These are phyloP conservation scores for Polyplosphaeria fusca DNA, from an alignment of 495 filamentous ascomycete genomes.

Conservation along the genomic window DNA sequence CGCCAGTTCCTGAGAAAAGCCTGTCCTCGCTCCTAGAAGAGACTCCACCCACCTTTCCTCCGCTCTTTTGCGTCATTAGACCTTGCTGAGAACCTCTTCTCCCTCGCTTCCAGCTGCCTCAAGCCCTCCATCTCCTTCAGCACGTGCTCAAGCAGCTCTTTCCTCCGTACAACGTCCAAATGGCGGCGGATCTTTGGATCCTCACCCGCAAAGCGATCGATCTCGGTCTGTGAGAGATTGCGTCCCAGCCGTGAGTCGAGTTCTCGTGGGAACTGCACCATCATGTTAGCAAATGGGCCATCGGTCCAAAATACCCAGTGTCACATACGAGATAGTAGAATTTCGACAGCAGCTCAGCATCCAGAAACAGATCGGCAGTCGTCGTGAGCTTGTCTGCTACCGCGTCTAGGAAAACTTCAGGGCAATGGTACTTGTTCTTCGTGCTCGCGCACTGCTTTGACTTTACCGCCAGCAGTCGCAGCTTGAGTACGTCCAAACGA, in stretches of 20 bases:
- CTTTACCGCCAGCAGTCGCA: slow-evolving; percentile 82
- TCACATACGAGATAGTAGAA: slow-evolving; percentile 75
- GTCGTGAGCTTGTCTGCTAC: slow-evolving; percentile 92
- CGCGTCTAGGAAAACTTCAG: slow-evolving; percentile 94
- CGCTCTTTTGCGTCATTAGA: slow-evolving; percentile 19
- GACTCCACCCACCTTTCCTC: slow-evolving; percentile 37
- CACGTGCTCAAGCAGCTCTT: slow-evolving; percentile 89
- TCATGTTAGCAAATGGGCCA: background rate
- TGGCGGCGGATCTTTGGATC: slow-evolving; percentile 85
- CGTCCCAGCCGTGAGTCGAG: slow-evolving; percentile 84
- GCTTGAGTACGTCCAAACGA: slow-evolving; percentile 80
- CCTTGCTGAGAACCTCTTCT: slow-evolving; percentile 35
- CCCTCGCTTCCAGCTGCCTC: slow-evolving; percentile 62
- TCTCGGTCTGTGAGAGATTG: slow-evolving; percentile 68
- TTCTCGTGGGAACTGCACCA: slow-evolving; percentile 73
- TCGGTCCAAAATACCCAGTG: background rate
- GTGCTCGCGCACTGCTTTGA: slow-evolving; percentile 77
- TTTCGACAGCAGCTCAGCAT: slow-evolving; percentile 92
- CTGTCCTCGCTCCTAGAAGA: slow-evolving; percentile 33
- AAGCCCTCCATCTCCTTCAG: slow-evolving; percentile 91
- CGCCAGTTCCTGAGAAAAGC: slow-evolving; percentile 5
- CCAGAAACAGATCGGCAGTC: slow-evolving; percentile 94
- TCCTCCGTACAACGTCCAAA: slow-evolving; percentile 84
- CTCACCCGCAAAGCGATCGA: slow-evolving; percentile 88
- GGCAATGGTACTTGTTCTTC: slow-evolving; percentile 93